Conservation (phyloP, 139 green algal genomes). For the Closterium sp. region DNA sequence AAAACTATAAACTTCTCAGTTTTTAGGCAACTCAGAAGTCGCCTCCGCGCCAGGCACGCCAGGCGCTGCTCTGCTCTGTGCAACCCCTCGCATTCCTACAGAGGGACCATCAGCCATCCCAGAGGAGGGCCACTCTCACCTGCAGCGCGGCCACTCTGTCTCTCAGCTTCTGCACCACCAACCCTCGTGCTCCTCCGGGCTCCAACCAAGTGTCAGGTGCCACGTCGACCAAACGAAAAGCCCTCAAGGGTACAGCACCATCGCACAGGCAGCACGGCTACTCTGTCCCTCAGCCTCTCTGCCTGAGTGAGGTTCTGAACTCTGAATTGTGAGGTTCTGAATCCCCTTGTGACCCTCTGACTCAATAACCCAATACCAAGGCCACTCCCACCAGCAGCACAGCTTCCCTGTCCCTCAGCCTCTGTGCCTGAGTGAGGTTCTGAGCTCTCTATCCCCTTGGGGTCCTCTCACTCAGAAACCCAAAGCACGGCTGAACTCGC, state of each 20-base stretch:
- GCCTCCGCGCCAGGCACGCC: no score
- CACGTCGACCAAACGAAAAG: no score
- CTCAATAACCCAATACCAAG: background rate
- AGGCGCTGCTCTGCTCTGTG: no score
- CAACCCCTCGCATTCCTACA: no score
- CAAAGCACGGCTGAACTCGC: background rate
- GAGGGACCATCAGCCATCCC: background rate
- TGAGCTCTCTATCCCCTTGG: no score
- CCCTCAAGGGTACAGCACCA: conserved; percentile 57
- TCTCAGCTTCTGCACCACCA: background rate
- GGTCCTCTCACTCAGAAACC: no score
- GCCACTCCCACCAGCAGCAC: background rate
- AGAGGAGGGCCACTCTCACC: background rate
- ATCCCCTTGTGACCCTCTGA: no score
- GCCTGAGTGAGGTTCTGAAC: background rate
- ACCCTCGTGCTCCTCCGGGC: background rate
- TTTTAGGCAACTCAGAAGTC: no score
- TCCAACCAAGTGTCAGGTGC: conserved; percentile 75
- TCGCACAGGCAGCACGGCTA: background rate
- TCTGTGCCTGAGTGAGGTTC: background rate
- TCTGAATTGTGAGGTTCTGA: no score
- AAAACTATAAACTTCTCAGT: no score
- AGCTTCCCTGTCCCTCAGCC: background rate
- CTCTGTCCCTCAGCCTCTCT: background rate
- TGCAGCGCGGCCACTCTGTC: background rate